Evolutionary conservation across 345 rosid species (phyloP), one percentile per base, ranked within the genome.

Genomic region (Gossypium herbaceum): DNA sequence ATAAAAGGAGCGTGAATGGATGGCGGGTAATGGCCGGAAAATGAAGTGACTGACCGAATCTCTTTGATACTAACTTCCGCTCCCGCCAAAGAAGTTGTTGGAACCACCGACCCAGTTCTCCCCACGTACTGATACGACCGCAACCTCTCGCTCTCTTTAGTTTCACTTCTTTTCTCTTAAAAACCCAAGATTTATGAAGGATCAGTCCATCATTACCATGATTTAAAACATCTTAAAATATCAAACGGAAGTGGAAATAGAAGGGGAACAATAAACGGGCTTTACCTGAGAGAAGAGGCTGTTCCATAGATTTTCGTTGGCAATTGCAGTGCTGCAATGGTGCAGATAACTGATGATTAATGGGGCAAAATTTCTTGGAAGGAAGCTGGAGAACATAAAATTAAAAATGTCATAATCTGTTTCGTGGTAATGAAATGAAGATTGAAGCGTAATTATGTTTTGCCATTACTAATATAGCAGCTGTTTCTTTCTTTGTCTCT

Each of bases 41-140:
- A 78, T 10, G 89, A 79, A 57, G 87, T 79, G 10, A 95, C 97
- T 10, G 97, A 85, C 29, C 98, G 97, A 73, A 94, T 85, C 82
- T 94, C 98, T 2, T 86, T 93, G 56, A 90, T 87, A 84, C 97
- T 94, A 69, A 92, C 92, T 56, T 90, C 93, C 39, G 89, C 82
- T 75, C 90, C 97, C 71, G 87, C 90, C 84, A 87, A 82, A 2
- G 87, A 83, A 59, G 92, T 79, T 29, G 91, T 85, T 11, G 90
- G 93, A 75, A 92, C 82, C 52, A 77, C 82, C 0, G 97, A 88
- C 75, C 87, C 89, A 4, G 84, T 78, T 81, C 98, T 84, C 13
- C 89, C 92, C 20, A 94, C 81, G 83, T 88, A 78, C 81, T 89
- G 92, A 62, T 94, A 94, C 9, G 96, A 81, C 73, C 91, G 88